Evolutionary conservation across 441 rosid species (phyloP).

Genomic region (Melastoma candidum): DNA sequence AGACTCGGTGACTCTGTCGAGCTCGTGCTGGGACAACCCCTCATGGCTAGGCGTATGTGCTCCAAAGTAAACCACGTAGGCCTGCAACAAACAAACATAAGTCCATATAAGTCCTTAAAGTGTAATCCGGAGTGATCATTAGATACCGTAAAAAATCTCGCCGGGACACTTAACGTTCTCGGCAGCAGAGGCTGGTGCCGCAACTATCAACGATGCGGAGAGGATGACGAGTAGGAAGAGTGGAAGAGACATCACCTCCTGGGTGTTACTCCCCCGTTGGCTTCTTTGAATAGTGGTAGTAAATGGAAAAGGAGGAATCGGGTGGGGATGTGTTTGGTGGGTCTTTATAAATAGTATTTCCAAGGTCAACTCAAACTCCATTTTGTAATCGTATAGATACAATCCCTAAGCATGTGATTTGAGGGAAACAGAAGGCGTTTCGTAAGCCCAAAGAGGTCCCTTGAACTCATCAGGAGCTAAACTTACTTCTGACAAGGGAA

Average conservation of each 20-base stretch:
- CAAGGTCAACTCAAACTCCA: too few species aligned
- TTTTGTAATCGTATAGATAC: too few species aligned
- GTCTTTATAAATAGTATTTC: too few species aligned
- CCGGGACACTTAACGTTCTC: slow-evolving; percentile 26
- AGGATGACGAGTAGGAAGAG: neutral
- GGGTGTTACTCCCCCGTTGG: too few species aligned
- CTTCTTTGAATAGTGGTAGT: too few species aligned
- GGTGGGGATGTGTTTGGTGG: too few species aligned
- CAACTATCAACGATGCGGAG: neutral
- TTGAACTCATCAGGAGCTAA: too few species aligned
- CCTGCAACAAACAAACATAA: slow-evolving; percentile 5
- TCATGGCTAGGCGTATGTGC: slow-evolving; percentile 35
- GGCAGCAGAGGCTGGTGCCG: slow-evolving; percentile 15
- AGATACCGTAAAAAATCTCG: neutral
- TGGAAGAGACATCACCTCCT: neutral
- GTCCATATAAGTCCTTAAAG: neutral
- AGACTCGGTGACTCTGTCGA: slow-evolving; percentile 29
- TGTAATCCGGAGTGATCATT: neutral
- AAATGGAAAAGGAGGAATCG: too few species aligned
- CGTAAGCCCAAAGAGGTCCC: too few species aligned
- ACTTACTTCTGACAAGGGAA: too few species aligned
- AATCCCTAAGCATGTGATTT: too few species aligned
- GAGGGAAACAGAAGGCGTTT: too few species aligned
- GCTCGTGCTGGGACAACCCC: slow-evolving; percentile 19
- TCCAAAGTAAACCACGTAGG: slow-evolving; percentile 59